Conservation (phyloP, 805 yeast genomes). For the Crinitomyces ghanaensis region DNA sequence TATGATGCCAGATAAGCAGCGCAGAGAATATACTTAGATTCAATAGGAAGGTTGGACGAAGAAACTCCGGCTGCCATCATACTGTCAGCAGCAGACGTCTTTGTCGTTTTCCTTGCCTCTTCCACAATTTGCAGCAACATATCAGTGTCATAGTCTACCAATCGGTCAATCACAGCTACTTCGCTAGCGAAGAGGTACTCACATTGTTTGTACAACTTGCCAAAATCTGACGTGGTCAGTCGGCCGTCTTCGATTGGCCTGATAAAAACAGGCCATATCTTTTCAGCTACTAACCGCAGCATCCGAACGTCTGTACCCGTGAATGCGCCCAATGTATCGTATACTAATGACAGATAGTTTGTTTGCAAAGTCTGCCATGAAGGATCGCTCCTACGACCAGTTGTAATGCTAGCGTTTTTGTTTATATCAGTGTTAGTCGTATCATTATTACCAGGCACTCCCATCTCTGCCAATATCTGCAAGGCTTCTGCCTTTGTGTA, state of each 20-base stretch:
- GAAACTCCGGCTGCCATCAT: background rate
- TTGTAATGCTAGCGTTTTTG: too few species aligned
- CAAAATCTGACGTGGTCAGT: constrained; percentile 11
- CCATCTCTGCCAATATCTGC: constrained; percentile 24
- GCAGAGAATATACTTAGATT: constrained; percentile 60
- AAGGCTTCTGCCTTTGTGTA: constrained; percentile 31
- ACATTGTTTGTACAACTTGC: constrained; percentile 16
- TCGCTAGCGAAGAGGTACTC: constrained; percentile 20
- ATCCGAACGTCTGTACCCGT: constrained; percentile 33
- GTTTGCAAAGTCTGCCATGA: constrained; percentile 28
- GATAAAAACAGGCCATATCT: constrained; percentile 25
- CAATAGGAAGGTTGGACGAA: constrained; percentile 39
- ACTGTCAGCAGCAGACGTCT: background rate
- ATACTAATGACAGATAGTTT: constrained; percentile 33
- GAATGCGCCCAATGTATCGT: constrained; percentile 33
- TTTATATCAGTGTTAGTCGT: background rate
- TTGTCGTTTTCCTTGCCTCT: background rate
- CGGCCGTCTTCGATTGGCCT: constrained; percentile 16
- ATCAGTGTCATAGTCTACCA: constrained; percentile 8
- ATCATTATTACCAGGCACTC: constrained; percentile 17
- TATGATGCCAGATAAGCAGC: constrained; percentile 80
- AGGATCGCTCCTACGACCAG: background rate
- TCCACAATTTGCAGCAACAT: constrained; percentile 2
- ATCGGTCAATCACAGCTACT: constrained; percentile 12
- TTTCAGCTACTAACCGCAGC: constrained; percentile 17